Evolutionary conservation across 2,329 filamentous ascomycete species (phyloP).

Genomic region (Bipolaris oryzae): DNA sequence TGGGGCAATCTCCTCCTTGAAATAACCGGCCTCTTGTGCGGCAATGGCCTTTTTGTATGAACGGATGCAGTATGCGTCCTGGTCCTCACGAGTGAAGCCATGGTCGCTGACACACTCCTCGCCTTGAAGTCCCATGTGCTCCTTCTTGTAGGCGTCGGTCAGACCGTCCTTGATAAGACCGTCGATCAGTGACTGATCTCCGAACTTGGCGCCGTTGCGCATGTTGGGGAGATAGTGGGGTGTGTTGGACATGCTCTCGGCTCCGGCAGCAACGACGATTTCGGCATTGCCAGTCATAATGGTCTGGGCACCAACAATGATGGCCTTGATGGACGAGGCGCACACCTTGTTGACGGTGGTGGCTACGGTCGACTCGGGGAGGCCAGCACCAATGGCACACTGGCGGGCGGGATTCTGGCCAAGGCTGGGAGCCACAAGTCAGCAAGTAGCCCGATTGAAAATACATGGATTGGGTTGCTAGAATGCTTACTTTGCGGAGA

Average conservation of each 20-base stretch:
- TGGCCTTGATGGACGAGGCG: constrained; percentile 91
- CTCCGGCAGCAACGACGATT: constrained; percentile 89
- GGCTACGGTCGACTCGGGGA: constrained; percentile 77
- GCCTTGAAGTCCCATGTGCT: constrained; percentile 93
- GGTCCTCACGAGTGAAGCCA: constrained; percentile 77
- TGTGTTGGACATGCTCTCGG: constrained; percentile 98
- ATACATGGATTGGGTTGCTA: too few relatives aligned
- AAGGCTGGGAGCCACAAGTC: constrained; percentile 62
- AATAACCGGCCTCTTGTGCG: constrained; percentile 79
- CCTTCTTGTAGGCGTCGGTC: constrained; percentile 91
- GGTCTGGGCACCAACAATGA: constrained; percentile 92
- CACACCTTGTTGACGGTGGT: constrained; percentile 99
- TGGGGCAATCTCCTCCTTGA: constrained; percentile 85
- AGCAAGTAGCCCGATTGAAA: too few relatives aligned
- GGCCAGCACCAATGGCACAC: constrained; percentile 87
- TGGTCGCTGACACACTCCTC: constrained; percentile 92
- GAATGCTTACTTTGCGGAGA: constrained; percentile 81
- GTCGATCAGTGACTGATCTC: constrained; percentile 85
- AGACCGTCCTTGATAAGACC: constrained; percentile 93
- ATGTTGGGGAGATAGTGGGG: constrained; percentile 93
- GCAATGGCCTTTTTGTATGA: constrained; percentile 93
- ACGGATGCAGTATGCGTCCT: constrained; percentile 95
- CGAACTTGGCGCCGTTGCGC: constrained; percentile 90
- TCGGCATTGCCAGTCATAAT: constrained; percentile 96
- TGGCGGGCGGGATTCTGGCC: constrained; percentile 97